These are phyloP conservation scores for Erysimum pusillum DNA, from an alignment of 441 rosid species.

Conservation along the genomic window DNA sequence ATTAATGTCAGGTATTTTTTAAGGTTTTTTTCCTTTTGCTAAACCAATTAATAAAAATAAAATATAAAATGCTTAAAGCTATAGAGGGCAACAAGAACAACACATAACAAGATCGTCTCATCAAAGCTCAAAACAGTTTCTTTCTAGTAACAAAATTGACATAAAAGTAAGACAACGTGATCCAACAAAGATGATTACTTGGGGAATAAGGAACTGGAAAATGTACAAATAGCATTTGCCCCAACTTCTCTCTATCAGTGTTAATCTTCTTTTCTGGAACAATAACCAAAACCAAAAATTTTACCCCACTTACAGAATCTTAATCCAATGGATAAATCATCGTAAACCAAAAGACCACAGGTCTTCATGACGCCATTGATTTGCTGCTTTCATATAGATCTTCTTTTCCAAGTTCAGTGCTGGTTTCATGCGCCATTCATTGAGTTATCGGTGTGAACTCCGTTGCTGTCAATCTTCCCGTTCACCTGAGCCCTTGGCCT, in stretches of 20 bases:
- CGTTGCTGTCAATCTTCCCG: constrained; percentile 84
- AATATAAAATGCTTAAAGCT: too few relatives aligned
- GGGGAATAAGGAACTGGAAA: constrained; percentile 33
- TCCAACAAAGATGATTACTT: constrained; percentile 40
- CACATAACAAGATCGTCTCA: too few relatives aligned
- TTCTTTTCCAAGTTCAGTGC: not conserved
- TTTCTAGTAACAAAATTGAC: too few relatives aligned
- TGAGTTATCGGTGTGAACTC: constrained; percentile 64
- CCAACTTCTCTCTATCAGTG: not conserved
- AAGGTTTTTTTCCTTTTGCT: too few relatives aligned
- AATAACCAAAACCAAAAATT: constrained; percentile 33
- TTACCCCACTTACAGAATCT: constrained; percentile 23
- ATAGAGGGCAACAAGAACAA: too few relatives aligned
- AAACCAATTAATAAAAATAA: too few relatives aligned
- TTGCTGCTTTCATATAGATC: constrained; percentile 19
- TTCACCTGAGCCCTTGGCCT: constrained; percentile 88
- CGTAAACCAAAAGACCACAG: constrained; percentile 3
- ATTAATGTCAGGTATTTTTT: too few relatives aligned
- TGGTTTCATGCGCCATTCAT: constrained; percentile 78
- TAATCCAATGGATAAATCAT: constrained; percentile 24
- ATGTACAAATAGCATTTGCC: constrained; percentile 39
- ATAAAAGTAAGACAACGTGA: too few relatives aligned
- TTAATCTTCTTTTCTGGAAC: constrained; percentile 23
- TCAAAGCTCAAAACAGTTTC: too few relatives aligned
- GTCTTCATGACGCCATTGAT: constrained; percentile 34